Percentiles rank a stretch among this genome's conserved stretches.
Evolutionary conservation across 306 rosid species (phyloP).

Genomic region (Astragalus glycyphyllos): DNA sequence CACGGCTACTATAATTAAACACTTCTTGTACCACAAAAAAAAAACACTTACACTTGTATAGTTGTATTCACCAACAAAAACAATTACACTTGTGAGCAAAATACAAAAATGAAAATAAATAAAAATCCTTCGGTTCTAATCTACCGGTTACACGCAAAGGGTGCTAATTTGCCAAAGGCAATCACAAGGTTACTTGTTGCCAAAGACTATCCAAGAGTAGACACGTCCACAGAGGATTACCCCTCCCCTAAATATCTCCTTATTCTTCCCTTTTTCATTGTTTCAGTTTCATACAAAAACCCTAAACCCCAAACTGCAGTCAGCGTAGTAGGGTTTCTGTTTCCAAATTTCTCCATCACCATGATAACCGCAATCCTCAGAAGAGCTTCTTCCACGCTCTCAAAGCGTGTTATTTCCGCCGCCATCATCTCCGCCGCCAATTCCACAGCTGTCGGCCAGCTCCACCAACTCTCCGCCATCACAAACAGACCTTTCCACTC

Average conservation of each 20-base stretch:
- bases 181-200: too few species aligned
- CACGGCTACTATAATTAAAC: too few species aligned
- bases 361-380: conserved; percentile 58
- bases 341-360: not conserved
- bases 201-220: not conserved
- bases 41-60: too few species aligned
- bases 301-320: conserved; percentile 37
- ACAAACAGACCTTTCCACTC: conserved; percentile 55
- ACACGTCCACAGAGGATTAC: not conserved
- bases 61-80: too few species aligned
- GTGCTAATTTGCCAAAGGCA: too few species aligned
- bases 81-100: too few species aligned
- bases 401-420: conserved; percentile 60
- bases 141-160: too few species aligned
- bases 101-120: too few species aligned
- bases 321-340: conserved; percentile 38
- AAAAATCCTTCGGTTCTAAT: too few species aligned
- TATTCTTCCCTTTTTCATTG: not conserved
- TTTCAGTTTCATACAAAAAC: conserved; percentile 24
- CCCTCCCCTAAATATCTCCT: conserved; percentile 29
- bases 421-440: conserved; percentile 64
- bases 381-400: conserved; percentile 45
- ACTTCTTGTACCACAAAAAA: too few species aligned
- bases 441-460: conserved; percentile 34
- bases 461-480: conserved; percentile 29